Evolutionary conservation across 768 basidiomycete genomes (phyloP).

Genomic region (Fibroporia radiculosa): DNA sequence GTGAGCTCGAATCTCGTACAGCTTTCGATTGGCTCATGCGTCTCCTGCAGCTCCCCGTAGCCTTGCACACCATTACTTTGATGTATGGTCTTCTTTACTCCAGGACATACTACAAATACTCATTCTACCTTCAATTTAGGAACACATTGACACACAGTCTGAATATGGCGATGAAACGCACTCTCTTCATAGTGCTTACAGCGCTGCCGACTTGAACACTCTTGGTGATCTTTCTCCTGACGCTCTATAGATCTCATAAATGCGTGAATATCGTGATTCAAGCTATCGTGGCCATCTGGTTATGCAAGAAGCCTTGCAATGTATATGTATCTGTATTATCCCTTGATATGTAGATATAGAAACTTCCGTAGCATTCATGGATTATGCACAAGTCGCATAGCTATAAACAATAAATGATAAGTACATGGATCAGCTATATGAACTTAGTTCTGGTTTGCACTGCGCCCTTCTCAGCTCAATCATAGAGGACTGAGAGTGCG

Average conservation of each 20-base stretch:
- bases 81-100: slow-evolving; percentile 44
- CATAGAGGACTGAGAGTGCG: neutral
- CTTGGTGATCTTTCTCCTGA: slow-evolving; percentile 68
- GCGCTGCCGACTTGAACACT: slow-evolving; percentile 44
- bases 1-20: slow-evolving; percentile 36
- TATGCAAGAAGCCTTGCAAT: neutral
- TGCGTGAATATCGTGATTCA: neutral
- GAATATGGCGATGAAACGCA: slow-evolving; percentile 68
- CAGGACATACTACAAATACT: neutral
- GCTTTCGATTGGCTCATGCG: slow-evolving; percentile 2
- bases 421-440: too few relatives aligned
- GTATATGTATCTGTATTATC: neutral
- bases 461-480: neutral
- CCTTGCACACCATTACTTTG: slow-evolving; percentile 88
- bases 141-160: slow-evolving; percentile 64
- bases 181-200: slow-evolving; percentile 55
- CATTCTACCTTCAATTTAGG: slow-evolving; percentile 32
- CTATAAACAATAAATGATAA: too few relatives aligned
- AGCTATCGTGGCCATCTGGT: too few relatives aligned
- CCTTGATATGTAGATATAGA: neutral
- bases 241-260: slow-evolving; percentile 26
- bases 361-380: too few relatives aligned
- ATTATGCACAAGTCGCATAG: too few relatives aligned
- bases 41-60: slow-evolving; percentile 66
- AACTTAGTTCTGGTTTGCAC: neutral